Evolutionary conservation across 768 basidiomycete species (phyloP), one percentile per base, ranked within the genome.

Genomic region (Hygrocybe punicea): DNA sequence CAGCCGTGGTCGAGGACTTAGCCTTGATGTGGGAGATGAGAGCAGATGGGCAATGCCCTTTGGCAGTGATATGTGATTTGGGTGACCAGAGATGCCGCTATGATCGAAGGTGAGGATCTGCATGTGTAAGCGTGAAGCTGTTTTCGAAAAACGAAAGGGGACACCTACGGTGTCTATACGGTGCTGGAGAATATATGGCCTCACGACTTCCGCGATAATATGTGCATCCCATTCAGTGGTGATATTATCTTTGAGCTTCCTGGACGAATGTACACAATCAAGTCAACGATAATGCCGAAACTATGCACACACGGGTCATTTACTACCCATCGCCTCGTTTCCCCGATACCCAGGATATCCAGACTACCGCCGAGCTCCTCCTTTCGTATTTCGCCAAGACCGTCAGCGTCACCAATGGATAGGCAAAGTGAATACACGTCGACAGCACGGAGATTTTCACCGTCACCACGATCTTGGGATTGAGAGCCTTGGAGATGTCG

Each of bases 81-180:
- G 90, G 65, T 96, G 94, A 3, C 75, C 76, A n/a, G 93, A 91
- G 13, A 96, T 74, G 2, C 93, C 94, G 2, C 64, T 62, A 0
- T 72, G 57, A 69, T 97, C 94, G 66, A 96, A 97, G 0, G 93
- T 95, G 48, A 97, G 75, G 47, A 96, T 84, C 92, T 95, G 53
- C 37, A 49, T n/a, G 29, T 11, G 52, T 47, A 60, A 49, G 42
- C 2, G 19, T 51, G 23, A 39, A 39, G 34, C 24, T 51, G 37
- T 52, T 59, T 13, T 13, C 51, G 33, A 55, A 8, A n/a, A 53
- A 67, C n/a, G 56, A 76, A 63, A 17, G 13, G 9, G 45, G 42
- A 37, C 19, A 72, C 81, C 25, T 64, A 92, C 92, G 1, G 81
- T 82, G 39, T 80, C 79, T 51, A 91, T 91, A 17, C 78, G 71